Evolutionary conservation across 2,329 filamentous ascomycete species (phyloP), one percentile per base, ranked within the genome.

Genomic region (Aspergillus tubingensis): DNA sequence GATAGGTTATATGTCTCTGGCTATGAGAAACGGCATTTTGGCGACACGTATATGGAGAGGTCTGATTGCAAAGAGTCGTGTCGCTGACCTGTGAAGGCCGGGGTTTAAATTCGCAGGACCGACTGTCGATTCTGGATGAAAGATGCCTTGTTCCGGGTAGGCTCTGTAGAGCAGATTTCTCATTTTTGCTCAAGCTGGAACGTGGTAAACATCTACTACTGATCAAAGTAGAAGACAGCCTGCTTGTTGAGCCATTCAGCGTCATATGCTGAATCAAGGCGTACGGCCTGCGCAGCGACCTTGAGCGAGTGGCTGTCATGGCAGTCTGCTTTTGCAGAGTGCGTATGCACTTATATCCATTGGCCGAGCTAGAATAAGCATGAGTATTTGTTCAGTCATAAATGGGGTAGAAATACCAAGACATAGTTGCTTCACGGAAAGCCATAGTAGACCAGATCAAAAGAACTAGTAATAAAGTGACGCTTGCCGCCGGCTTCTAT

Each of bases 231-330:
- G 53, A 19, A 5, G 11, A 41, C n/a, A 1, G 39, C 19, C 53
- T 55, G 23, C 1, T 44, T 7, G 1, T 47, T 15, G 8, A 23
- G 13, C 21, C 4, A 15, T 17, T 47, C 23, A 17, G 27, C 19
- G 25, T 17, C 32, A 27, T 30, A 8, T 55, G n/a, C 23, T 32
- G n/a, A 30, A 8, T 11, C 39, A 19, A 30, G 39, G 39, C 39
- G 39, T 17, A 54, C 52, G 52, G 6, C 53, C 53, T 19, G 53
- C 53, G 23, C 30, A 44, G 39, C 53, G 17, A 47, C 39, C 39
- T 55, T n/a, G 53, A 50, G 21, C 17, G 17, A 25, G 8, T 51
- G 25, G 30, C 54, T 25, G 32, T 36, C 19, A 49, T 38, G 23
- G 15, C 11, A 32, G 47, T 36, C 15, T 5, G 21, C 11, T 23